Conservation (phyloP, 2,329 filamentous ascomycete genomes). For the Ophiostoma sp. region DNA sequence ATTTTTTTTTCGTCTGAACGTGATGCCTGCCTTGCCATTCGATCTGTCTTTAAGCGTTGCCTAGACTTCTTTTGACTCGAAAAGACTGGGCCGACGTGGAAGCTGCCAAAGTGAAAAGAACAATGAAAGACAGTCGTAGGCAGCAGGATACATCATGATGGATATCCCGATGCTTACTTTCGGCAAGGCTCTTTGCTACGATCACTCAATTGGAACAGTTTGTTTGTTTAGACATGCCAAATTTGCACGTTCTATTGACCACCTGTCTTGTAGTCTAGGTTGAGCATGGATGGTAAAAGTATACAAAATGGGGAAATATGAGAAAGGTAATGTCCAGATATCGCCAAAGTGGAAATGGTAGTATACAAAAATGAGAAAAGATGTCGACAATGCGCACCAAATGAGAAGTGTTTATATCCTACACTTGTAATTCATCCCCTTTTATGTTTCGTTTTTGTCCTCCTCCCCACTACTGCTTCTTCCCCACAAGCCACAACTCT, state of each 20-base stretch:
- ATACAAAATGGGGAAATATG: not conserved
- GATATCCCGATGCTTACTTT: not conserved
- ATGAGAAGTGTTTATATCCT: not conserved
- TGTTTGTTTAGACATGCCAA: not conserved
- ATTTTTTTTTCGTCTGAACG: not conserved
- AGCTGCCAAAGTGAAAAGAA: not conserved
- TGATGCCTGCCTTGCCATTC: not conserved
- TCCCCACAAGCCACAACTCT: slow-evolving; percentile 28
- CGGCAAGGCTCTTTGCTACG: not conserved
- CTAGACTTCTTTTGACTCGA: not conserved
- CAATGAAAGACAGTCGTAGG: not conserved
- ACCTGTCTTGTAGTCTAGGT: not conserved
- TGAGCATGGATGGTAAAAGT: not conserved
- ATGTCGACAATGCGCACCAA: not conserved
- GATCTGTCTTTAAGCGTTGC: not conserved
- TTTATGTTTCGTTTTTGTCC: not conserved
- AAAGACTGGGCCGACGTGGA: not conserved
- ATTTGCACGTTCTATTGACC: not conserved
- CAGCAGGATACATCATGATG: not conserved
- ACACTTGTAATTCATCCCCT: not conserved
- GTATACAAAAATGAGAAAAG: not conserved
- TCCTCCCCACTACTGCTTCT: not conserved
- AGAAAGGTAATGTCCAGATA: not conserved
- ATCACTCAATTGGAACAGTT: not conserved
- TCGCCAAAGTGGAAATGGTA: not conserved